These are phyloP conservation scores for Gaultheria prostrata DNA, from an alignment of 148 eudicot genomes.

Conservation along the genomic window DNA sequence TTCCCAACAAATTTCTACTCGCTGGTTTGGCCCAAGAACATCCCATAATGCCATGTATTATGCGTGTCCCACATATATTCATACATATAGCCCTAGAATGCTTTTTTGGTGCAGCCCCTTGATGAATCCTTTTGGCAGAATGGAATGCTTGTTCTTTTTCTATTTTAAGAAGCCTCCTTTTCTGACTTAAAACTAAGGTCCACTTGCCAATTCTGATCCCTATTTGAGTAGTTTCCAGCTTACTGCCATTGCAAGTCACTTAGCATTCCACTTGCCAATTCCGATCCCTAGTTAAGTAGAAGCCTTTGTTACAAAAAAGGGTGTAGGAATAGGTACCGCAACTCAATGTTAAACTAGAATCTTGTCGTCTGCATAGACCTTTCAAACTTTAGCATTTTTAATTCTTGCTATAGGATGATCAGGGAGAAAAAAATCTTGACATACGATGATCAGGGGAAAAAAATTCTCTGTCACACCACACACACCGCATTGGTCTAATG, in stretches of 20 bases:
- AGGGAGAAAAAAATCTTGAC: too few species aligned
- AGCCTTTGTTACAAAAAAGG: neutral
- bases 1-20: too few species aligned
- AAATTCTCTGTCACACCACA: neutral
- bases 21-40: neutral
- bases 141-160: neutral
- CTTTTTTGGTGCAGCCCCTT: neutral
- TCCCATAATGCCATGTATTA: neutral
- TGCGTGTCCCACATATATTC: neutral
- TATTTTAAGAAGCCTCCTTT: neutral
- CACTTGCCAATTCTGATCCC: neutral
- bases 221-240: neutral
- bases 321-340: neutral
- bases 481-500: neutral
- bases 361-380: neutral
- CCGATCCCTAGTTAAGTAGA: neutral
- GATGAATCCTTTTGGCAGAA: neutral
- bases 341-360: neutral
- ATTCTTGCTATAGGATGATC: neutral
- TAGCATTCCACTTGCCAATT: neutral
- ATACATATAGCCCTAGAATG: neutral
- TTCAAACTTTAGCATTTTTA: neutral
- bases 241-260: neutral
- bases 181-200: neutral
- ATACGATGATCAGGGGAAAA: too few species aligned